Evolutionary conservation across 495 filamentous ascomycete species (phyloP).

Genomic region (Parathielavia appendiculata): DNA sequence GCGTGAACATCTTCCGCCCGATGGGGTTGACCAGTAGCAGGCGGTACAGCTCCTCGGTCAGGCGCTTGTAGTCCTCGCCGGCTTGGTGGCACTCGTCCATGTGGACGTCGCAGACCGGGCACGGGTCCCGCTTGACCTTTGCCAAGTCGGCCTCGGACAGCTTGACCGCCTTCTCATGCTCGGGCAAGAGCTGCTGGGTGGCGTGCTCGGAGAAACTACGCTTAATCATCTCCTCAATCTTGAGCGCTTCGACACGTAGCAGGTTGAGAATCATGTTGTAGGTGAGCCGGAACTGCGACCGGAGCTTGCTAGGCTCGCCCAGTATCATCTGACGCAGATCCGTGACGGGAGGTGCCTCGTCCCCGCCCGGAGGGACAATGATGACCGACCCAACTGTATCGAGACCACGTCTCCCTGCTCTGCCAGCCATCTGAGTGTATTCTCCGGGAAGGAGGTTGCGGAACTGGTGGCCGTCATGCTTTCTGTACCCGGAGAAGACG

Average conservation of each 20-base stretch:
- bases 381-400: constrained; percentile 92
- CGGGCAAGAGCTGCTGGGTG: constrained; percentile 90
- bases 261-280: constrained; percentile 99
- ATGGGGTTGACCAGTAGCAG: constrained; percentile 65
- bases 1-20: constrained; percentile 70
- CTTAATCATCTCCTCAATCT: constrained; percentile 99
- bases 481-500: constrained; percentile 94
- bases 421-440: constrained; percentile 97
- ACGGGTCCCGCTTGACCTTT: constrained; percentile 82
- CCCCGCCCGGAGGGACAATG: constrained; percentile 70
- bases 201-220: constrained; percentile 97
- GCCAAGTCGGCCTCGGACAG: constrained; percentile 86
- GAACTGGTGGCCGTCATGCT: constrained; percentile 88
- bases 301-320: constrained; percentile 88
- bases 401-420: constrained; percentile 87
- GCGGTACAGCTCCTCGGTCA: constrained; percentile 71
- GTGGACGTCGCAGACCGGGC: constrained; percentile 74
- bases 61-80: constrained; percentile 66
- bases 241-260: constrained; percentile 88
- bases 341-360: constrained; percentile 79
- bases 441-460: constrained; percentile 89
- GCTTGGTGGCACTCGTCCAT: constrained; percentile 73
- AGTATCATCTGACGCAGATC: constrained; percentile 89
- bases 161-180: constrained; percentile 90
- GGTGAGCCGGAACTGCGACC: constrained; percentile 92